phyloP scores from a whole-genome alignment of 805 yeast genomes.

The Tetrapisispora fleetii region DNA sequence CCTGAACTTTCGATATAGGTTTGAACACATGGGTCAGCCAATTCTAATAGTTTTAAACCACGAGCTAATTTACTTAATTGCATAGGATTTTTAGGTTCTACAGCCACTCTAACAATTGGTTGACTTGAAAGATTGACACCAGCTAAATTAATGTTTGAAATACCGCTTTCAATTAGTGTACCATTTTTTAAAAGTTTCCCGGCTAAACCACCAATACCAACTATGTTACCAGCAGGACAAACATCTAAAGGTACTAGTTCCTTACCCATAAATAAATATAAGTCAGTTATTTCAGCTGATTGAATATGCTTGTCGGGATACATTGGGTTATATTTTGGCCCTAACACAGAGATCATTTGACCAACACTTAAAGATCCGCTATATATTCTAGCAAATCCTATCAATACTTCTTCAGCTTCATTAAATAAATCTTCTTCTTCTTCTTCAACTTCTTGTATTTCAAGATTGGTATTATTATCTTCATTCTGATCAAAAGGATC shows the following conservation, averaged over 20 bases:
- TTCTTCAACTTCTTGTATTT: constrained; percentile 38
- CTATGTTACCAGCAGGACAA: constrained; percentile 92
- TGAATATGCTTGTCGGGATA: constrained; percentile 46
- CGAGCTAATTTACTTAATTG: constrained; percentile 64
- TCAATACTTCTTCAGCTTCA: constrained; percentile 51
- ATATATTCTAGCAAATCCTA: constrained; percentile 83
- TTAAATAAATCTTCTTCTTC: constrained; percentile 37
- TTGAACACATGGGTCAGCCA: constrained; percentile 92
- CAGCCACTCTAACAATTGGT: constrained; percentile 89
- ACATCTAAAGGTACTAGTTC: constrained; percentile 66
- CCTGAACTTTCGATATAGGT: constrained; percentile 82
- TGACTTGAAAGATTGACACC: constrained; percentile 66
- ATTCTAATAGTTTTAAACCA: constrained; percentile 70
- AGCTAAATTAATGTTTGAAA: constrained; percentile 65
- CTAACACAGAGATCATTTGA: constrained; percentile 62
- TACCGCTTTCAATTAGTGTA: constrained; percentile 52
- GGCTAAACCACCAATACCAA: constrained; percentile 87
- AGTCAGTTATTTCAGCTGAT: constrained; percentile 51
- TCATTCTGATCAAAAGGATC: constrained; percentile 32
- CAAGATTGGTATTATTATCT: background rate
- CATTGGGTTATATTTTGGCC: constrained; percentile 77
- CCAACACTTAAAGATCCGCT: constrained; percentile 77
- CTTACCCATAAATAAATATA: constrained; percentile 85
- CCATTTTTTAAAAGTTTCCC: constrained; percentile 79
- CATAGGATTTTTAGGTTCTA: constrained; percentile 87